These are phyloP conservation scores for Dillenia turbinata DNA, from an alignment of 164 flowering plant genomes.

Conservation along the genomic window DNA sequence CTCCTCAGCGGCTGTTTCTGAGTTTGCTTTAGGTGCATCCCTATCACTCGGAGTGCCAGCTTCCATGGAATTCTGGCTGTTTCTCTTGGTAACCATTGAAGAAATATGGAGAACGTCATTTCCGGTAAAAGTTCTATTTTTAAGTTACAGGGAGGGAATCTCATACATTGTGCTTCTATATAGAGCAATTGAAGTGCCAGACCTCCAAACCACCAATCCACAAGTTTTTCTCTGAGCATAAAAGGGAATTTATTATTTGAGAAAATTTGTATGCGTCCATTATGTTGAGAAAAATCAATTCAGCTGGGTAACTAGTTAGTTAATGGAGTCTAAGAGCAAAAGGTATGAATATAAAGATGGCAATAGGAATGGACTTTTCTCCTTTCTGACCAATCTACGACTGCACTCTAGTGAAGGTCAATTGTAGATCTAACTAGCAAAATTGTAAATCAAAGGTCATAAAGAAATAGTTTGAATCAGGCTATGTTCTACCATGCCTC, in stretches of 20 bases:
- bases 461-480: too few relatives aligned
- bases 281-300: too few relatives aligned
- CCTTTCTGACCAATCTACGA: too few relatives aligned
- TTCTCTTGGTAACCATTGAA: conserved; percentile 13
- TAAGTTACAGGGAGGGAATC: conserved; percentile 35
- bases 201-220: conserved; percentile 94
- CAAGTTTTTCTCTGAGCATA: conserved; percentile 80
- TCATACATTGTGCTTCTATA: conserved; percentile 80
- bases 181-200: conserved; percentile 72
- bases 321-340: too few relatives aligned
- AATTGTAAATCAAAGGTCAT: too few relatives aligned
- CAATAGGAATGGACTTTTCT: too few relatives aligned
- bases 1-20: conserved; percentile 16
- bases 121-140: conserved; percentile 24
- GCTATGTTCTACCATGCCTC: too few relatives aligned
- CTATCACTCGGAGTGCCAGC: conserved; percentile 10
- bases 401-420: too few relatives aligned
- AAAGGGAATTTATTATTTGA: conserved; percentile 1
- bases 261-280: too few relatives aligned
- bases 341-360: too few relatives aligned
- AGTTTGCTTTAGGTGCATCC: conserved; percentile 19
- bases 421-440: too few relatives aligned
- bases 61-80: conserved; percentile 11
- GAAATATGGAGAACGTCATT: conserved; percentile 18
- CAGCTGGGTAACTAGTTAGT: too few relatives aligned